Base-by-base conservation (phyloP, 257 asterid genomes). In the Linderniella brevidens region DNA sequence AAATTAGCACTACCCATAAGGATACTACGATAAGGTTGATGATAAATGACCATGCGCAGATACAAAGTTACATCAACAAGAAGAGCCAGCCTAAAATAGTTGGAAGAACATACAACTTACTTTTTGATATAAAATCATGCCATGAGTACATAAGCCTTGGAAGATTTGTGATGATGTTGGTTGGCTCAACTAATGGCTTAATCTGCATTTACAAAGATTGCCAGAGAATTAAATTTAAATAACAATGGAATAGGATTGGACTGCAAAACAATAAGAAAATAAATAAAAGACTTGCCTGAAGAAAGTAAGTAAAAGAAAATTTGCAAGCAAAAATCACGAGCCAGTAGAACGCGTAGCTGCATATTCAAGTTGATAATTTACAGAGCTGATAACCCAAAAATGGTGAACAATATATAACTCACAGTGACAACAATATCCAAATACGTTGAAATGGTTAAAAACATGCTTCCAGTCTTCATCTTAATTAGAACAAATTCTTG, bases 271-370 rank as follows among this genome's bases (percentile, higher is more conserved):
- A 37, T 49, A 38, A 37, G 35, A 50, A 48, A 60, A 61, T 45
- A n/a, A 59, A 36, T 42, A 20, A 5, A 52, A 15, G 46, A 62
- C 95, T 68, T 78, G 69, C 98, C 96, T 81, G 96, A 55, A 90
- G 98, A 59, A 90, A 90, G 82, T 84, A 90, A 29, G 98, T 77
- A 57, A 90, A 90, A 0, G 93, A 68, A 68, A 84, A 90, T 66
- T 90, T 90, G 87, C 94, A 78, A 45, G 72, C 66, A 55, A 90
- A 81, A 62, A 90, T 86, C 69, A 81, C 87, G 79, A 90, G 53
- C 98, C 98, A 90, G 74, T 64, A 90, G 55, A 75, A 65, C 69
- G 80, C 88, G 49, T 90, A 90, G 70, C 98, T 88, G 82, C 70
- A 61, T 49, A 25, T 25, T 25, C 32, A 25, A 25, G 6, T 25